These are phyloP conservation scores for Russula virescens DNA, from an alignment of 768 basidiomycete genomes.

Conservation along the genomic window DNA sequence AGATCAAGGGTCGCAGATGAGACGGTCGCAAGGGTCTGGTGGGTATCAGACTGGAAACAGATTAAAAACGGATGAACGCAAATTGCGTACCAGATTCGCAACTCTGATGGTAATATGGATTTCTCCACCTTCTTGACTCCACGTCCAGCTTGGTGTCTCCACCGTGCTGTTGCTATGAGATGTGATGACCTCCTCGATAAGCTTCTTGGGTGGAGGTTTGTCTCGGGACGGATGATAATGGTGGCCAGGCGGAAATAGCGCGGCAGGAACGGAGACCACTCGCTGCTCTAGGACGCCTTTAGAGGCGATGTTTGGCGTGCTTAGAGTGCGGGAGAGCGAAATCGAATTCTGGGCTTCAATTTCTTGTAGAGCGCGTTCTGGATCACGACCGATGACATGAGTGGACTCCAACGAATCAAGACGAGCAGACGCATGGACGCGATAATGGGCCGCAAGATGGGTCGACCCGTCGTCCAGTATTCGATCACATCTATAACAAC, in stretches of 20 bases:
- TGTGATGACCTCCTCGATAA: constrained; percentile 43
- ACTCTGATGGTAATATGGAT: constrained; percentile 49
- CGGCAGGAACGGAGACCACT: constrained; percentile 48
- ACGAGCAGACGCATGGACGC: background rate
- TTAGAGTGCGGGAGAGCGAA: constrained; percentile 61
- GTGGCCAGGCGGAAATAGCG: constrained; percentile 33
- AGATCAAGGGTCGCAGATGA: constrained; percentile 52
- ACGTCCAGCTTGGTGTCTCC: constrained; percentile 46
- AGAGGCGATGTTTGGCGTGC: constrained; percentile 68
- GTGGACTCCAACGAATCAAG: background rate
- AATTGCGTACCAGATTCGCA: constrained; percentile 50
- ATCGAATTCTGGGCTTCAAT: constrained; percentile 57
- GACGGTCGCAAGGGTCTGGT: constrained; percentile 44
- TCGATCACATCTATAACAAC: background rate
- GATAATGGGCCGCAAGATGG: background rate
- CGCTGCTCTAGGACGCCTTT: constrained; percentile 66
- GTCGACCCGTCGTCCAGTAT: background rate
- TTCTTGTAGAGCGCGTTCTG: constrained; percentile 65
- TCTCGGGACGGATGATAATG: constrained; percentile 16
- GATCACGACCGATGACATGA: background rate
- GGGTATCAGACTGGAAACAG: background rate
- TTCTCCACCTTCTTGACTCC: constrained; percentile 38
- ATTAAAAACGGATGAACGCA: background rate
- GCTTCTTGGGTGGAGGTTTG: constrained; percentile 31
- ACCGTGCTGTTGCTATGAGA: background rate